These are phyloP conservation scores for Aspergillus versicolor DNA, from an alignment of 2,329 filamentous ascomycete genomes.

Conservation along the genomic window DNA sequence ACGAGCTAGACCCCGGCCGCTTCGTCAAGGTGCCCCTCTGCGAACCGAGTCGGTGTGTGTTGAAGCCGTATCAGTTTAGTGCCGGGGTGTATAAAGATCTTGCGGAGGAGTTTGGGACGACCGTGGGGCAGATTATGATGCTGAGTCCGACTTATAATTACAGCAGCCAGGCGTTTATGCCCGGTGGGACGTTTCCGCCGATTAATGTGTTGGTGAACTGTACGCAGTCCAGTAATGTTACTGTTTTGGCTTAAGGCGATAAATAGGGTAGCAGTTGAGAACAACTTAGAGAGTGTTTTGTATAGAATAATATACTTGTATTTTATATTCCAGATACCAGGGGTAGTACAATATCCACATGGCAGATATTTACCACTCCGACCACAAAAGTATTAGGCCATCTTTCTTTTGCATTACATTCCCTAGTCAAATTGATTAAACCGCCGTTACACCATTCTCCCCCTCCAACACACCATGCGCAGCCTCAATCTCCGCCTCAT, in stretches of 20 bases:
- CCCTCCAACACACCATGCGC: too few relatives aligned
- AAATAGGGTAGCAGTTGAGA: too few relatives aligned
- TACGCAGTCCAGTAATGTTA: neutral
- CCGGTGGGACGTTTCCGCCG: neutral
- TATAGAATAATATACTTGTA: too few relatives aligned
- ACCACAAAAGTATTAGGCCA: too few relatives aligned
- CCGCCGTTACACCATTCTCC: too few relatives aligned
- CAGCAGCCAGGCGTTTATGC: neutral
- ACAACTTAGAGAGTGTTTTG: too few relatives aligned
- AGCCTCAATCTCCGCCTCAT: too few relatives aligned
- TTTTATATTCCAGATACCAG: too few relatives aligned
- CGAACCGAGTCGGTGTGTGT: slow-evolving; percentile 12
- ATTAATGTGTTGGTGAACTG: neutral
- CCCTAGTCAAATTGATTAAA: too few relatives aligned
- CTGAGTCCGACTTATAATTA: slow-evolving; percentile 21
- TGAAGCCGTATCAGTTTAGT: slow-evolving; percentile 15
- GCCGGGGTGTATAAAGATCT: slow-evolving; percentile 21
- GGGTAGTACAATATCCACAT: too few relatives aligned
- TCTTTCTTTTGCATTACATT: too few relatives aligned
- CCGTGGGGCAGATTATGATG: slow-evolving; percentile 20
- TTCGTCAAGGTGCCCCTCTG: slow-evolving; percentile 17
- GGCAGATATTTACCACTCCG: too few relatives aligned
- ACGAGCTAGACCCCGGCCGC: slow-evolving; percentile 2
- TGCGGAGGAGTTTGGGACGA: slow-evolving; percentile 16
- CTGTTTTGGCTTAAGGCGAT: neutral